Conservation (phyloP, 140 eudicot genomes). For the Anethum foeniculum region DNA sequence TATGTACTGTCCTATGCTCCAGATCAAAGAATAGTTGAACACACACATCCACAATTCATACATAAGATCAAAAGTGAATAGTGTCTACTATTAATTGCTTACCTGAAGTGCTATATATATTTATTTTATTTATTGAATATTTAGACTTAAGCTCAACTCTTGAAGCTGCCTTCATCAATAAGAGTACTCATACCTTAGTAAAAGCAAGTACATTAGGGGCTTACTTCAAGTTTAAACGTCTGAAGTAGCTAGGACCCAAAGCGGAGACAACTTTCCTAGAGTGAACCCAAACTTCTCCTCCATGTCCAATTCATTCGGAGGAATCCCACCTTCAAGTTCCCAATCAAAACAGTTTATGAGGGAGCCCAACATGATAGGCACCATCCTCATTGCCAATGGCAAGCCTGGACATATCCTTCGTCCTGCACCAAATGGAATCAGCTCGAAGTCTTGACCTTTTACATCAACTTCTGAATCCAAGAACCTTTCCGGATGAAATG, state of each 20-base stretch:
- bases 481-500: constrained; percentile 22
- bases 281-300: constrained; percentile 20
- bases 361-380: constrained; percentile 21
- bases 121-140: too few species aligned
- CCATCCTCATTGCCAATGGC: constrained; percentile 18
- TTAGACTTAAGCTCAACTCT: too few species aligned
- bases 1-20: too few species aligned
- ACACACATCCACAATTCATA: too few species aligned
- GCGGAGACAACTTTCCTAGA: constrained; percentile 10
- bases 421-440: constrained; percentile 27
- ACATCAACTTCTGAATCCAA: constrained; percentile 14
- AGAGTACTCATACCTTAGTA: too few species aligned
- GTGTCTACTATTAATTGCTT: too few species aligned
- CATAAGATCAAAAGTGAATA: too few species aligned
- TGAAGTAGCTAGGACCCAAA: constrained; percentile 3
- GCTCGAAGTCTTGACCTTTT: constrained; percentile 20
- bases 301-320: constrained; percentile 16
- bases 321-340: constrained; percentile 15
- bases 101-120: too few species aligned
- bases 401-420: constrained; percentile 26
- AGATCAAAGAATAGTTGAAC: too few species aligned
- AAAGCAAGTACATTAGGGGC: too few species aligned
- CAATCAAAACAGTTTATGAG: constrained; percentile 19
- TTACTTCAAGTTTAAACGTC: neutral
- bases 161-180: too few species aligned